Percentiles rank a stretch among this genome's conserved stretches.
Conservation (phyloP, 306 rosid species). For the Cucumis hystrix region DNA sequence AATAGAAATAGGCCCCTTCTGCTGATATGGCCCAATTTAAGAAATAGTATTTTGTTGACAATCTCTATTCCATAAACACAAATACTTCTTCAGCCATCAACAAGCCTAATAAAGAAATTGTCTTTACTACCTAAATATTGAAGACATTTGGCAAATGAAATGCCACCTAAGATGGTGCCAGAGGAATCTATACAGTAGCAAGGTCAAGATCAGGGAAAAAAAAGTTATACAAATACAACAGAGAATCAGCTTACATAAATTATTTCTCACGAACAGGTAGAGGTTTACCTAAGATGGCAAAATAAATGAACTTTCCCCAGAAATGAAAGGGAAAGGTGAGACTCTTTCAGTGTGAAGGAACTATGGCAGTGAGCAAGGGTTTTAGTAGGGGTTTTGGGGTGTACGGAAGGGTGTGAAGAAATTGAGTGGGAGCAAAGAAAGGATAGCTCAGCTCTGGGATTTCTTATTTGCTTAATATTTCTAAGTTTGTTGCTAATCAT, state of each 20-base stretch:
- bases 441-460: too few relatives aligned
- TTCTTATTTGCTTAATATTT: too few relatives aligned
- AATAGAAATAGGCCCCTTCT: background rate
- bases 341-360: background rate
- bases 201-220: too few relatives aligned
- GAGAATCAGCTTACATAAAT: background rate
- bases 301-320: background rate
- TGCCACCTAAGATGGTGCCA: background rate
- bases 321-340: background rate
- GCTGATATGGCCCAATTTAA: background rate
- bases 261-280: background rate
- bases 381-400: too few relatives aligned
- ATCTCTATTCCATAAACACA: background rate
- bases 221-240: background rate
- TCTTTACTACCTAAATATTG: background rate
- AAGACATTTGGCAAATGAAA: background rate
- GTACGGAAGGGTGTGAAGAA: too few relatives aligned
- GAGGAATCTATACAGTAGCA: background rate
- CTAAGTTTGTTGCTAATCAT: too few relatives aligned
- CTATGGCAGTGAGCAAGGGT: too few relatives aligned
- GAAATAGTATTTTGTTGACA: background rate
- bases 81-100: background rate
- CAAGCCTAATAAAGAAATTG: background rate
- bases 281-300: background rate
- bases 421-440: too few relatives aligned